Evolutionary conservation across 1,139 yeast species (phyloP).

Genomic region (Debaryomyces sp.): DNA sequence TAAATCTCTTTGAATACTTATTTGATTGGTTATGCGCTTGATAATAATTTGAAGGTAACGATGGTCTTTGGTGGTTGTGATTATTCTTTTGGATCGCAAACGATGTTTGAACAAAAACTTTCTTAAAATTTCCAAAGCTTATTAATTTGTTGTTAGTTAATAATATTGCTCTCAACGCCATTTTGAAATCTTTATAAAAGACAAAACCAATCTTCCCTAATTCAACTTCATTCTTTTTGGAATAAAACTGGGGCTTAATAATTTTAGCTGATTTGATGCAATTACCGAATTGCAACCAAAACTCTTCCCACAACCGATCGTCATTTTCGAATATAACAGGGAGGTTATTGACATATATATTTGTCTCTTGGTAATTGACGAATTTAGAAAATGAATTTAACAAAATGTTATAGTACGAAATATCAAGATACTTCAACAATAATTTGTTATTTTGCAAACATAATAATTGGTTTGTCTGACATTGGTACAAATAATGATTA

Average conservation of each 20-base stretch:
- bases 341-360: slow-evolving; percentile 58
- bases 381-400: slow-evolving; percentile 20
- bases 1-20: slow-evolving; percentile 13
- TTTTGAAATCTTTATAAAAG: slow-evolving; percentile 38
- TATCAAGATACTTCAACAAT: slow-evolving; percentile 10
- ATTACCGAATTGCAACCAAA: slow-evolving; percentile 47
- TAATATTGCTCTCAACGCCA: slow-evolving; percentile 44
- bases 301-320: slow-evolving; percentile 40
- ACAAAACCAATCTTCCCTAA: slow-evolving; percentile 48
- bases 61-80: slow-evolving; percentile 10
- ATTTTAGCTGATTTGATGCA: slow-evolving; percentile 45
- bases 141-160: slow-evolving; percentile 38
- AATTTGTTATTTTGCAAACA: slow-evolving; percentile 1
- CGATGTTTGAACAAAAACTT: slow-evolving; percentile 39
- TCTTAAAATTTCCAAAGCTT: slow-evolving; percentile 20
- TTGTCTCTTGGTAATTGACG: slow-evolving; percentile 56
- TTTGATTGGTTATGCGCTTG: slow-evolving; percentile 7
- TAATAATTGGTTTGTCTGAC: slow-evolving; percentile 15
- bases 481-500: slow-evolving; percentile 31
- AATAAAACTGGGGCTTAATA: slow-evolving; percentile 45
- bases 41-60: slow-evolving; percentile 11
- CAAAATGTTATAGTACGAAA: slow-evolving; percentile 10
- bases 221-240: slow-evolving; percentile 18
- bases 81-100: slow-evolving; percentile 40
- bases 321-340: slow-evolving; percentile 45